These are phyloP conservation scores for Apocynum venetum DNA, from an alignment of 257 asterid species.

Conservation along the genomic window DNA sequence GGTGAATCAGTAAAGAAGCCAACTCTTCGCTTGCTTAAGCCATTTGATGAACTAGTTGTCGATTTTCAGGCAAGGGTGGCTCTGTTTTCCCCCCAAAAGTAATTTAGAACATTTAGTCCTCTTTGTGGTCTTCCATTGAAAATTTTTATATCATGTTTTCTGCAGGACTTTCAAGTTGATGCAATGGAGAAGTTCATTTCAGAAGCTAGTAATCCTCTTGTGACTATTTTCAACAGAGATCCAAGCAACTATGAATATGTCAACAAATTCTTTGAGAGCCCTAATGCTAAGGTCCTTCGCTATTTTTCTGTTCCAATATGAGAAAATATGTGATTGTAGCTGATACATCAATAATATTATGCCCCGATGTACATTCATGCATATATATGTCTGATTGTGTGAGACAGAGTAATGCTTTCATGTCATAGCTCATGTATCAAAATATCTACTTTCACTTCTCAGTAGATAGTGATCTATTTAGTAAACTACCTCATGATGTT, in stretches of 20 bases:
- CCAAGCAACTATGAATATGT: conserved; percentile 48
- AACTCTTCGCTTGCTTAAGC: conserved; percentile 71
- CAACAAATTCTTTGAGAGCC: conserved; percentile 48
- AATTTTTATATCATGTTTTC: neutral
- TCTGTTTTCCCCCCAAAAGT: neutral
- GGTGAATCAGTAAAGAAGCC: conserved; percentile 70
- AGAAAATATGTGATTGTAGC: neutral
- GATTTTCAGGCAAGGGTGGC: conserved; percentile 67
- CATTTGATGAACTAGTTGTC: conserved; percentile 67
- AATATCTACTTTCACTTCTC: neutral
- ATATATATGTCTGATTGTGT: neutral
- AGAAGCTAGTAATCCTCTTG: conserved; percentile 48
- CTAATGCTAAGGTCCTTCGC: conserved; percentile 50
- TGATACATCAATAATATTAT: neutral
- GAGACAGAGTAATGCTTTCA: neutral
- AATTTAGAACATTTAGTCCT: neutral
- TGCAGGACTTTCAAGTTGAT: conserved; percentile 63
- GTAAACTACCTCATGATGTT: neutral
- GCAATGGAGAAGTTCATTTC: conserved; percentile 59
- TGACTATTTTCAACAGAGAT: conserved; percentile 54
- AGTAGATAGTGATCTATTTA: neutral
- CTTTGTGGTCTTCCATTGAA: neutral
- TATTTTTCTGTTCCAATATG: neutral
- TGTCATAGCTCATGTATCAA: neutral
- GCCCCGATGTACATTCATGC: neutral